Percentiles rank a stretch among this genome's conserved stretches.
Evolutionary conservation across 345 rosid species (phyloP).

Genomic region (Cardamine resedifolia): DNA sequence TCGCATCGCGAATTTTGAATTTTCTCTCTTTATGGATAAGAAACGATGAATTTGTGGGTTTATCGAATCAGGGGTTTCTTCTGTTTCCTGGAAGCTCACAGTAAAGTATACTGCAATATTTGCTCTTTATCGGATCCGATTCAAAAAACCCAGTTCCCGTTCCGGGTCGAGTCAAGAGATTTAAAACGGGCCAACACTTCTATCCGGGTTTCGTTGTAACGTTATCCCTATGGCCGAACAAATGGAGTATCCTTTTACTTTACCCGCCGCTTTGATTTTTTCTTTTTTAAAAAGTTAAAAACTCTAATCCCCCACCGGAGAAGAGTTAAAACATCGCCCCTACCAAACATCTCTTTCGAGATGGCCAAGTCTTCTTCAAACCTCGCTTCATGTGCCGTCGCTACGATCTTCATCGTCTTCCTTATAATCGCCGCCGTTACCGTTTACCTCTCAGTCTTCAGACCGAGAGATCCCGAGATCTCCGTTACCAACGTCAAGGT

Average conservation of each 20-base stretch:
- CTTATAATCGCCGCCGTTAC: slow-evolving; percentile 55
- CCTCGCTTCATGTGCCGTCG: slow-evolving; percentile 91
- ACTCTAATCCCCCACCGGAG: slow-evolving; percentile 10
- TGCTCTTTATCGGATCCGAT: slow-evolving; percentile 4
- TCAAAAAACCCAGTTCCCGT: neutral
- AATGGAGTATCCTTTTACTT: neutral
- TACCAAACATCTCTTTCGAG: slow-evolving; percentile 26
- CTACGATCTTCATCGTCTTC: slow-evolving; percentile 73
- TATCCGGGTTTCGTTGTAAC: neutral
- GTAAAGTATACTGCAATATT: neutral
- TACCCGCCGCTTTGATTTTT: slow-evolving; percentile 7
- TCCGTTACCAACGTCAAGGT: slow-evolving; percentile 76
- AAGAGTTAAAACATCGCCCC: slow-evolving; percentile 22
- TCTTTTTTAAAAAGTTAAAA: neutral
- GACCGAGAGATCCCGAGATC: slow-evolving; percentile 84
- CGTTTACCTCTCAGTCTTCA: slow-evolving; percentile 83
- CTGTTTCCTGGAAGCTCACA: neutral
- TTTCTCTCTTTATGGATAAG: slow-evolving; percentile 9
- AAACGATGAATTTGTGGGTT: neutral
- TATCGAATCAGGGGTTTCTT: neutral
- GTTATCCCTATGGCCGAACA: slow-evolving; percentile 31
- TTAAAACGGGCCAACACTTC: neutral
- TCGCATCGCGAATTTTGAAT: slow-evolving; percentile 7
- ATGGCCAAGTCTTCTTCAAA: slow-evolving; percentile 59
- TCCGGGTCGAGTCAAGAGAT: slow-evolving; percentile 6